A percentile compares a stretch with the other conserved stretches of the same genome.
Evolutionary conservation across 176 grass and related monocot genomes (phyloP).

Genomic region (Bonia amplexicaulis): DNA sequence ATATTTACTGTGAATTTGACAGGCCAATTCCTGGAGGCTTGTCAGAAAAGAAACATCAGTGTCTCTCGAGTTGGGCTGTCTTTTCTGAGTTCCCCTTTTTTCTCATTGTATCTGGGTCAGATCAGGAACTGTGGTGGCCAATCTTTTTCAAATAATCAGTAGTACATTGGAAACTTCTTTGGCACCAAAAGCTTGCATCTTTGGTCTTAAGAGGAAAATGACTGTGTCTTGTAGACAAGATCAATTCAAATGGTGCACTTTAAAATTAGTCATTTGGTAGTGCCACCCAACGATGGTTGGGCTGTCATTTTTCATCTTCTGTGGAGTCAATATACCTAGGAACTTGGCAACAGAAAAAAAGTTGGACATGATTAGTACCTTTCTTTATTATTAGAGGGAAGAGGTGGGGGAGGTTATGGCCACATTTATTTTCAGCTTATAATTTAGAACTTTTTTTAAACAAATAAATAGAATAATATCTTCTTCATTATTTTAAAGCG

Average conservation of each 20-base stretch:
- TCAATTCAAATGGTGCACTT: not conserved
- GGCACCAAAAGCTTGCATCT: not conserved
- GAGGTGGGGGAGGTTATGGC: not conserved
- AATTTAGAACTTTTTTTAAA: too few relatives aligned
- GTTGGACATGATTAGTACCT: not conserved
- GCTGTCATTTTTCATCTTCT: slow-evolving; percentile 29
- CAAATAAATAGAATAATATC: too few relatives aligned
- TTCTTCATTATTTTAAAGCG: too few relatives aligned
- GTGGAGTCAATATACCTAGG: slow-evolving; percentile 21
- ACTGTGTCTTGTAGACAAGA: not conserved
- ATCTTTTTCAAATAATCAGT: not conserved
- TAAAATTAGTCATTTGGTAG: not conserved
- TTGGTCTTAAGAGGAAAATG: slow-evolving; percentile 6
- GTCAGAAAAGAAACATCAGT: slow-evolving; percentile 23
- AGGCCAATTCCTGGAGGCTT: not conserved
- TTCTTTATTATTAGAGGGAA: not conserved
- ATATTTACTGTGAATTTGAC: not conserved
- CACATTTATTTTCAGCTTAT: too few relatives aligned
- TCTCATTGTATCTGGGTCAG: not conserved
- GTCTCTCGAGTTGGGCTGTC: slow-evolving; percentile 30
- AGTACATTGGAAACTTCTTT: not conserved
- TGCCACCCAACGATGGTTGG: slow-evolving; percentile 24
- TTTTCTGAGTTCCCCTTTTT: not conserved
- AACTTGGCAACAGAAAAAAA: not conserved
- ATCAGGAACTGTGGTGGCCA: not conserved